Base-by-base conservation (phyloP, 768 basidiomycete genomes). In the Boletus sp. region DNA sequence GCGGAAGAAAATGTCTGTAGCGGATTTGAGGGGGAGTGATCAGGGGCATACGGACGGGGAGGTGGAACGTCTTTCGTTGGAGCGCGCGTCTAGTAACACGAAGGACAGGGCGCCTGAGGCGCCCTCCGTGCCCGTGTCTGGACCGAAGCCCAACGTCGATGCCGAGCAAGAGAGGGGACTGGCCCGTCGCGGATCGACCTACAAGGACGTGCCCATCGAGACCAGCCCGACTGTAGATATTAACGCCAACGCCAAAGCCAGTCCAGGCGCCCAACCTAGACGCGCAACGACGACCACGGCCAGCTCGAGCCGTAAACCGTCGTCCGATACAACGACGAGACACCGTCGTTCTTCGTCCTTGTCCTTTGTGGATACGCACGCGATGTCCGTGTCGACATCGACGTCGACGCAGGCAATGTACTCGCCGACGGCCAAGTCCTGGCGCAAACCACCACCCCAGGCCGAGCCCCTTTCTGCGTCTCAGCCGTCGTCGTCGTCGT, bases 41-140 rank as follows among this genome's bases (percentile, higher is more conserved):
- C 66, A 64, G 6, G 69, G 69, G 4, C 64, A 72, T 44, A 68
- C 71, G 17, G 69, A 71, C 49, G 67, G 64, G 0, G 71, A 71
- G 29, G 35, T 61, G 44, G 62, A 42, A 7, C 33, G 18, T 35
- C 35, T 11, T 20, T 32, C 50, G 24, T 15, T 50, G 35, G 32
- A 41, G 30, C 59, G 17, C 1, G 48, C 0, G 10, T n/a, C 52
- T n/a, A 45, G 10, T 51, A 32, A 36, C 14, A 35, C n/a, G 40
- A 35, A 1, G 11, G 40, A 14, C 5, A 54, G 41, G 17, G 37
- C 28, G 14, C 17, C 20, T 5, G 52, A 37, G 15, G 15, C 14
- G 18, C 33, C 33, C 7, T 32, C 44, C 1, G 28, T 29, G 40
- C 28, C 51, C 18, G 33, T 11, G 33, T 24, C 24, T 2, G 36